phyloP scores from a whole-genome alignment of 805 yeast genomes.

The Sungouiozyma intestinalis region DNA sequence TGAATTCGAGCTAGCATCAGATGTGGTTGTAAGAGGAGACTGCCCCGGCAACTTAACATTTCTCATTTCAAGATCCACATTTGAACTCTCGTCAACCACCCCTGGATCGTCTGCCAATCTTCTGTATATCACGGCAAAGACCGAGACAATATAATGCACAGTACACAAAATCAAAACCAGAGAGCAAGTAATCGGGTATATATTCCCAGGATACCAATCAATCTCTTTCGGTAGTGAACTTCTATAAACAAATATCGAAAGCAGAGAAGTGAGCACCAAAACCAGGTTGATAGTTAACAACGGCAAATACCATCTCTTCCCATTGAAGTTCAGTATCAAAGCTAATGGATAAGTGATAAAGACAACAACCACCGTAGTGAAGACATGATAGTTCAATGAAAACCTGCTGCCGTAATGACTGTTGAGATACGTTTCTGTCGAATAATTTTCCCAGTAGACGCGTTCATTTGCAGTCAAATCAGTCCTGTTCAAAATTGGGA shows the following conservation, averaged over 20 bases:
- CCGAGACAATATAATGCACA: constrained; percentile 45
- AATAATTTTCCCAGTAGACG: constrained; percentile 66
- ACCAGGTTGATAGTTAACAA: constrained; percentile 41
- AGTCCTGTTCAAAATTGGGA: constrained; percentile 55
- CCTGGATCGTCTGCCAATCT: not conserved
- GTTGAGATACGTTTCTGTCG: constrained; percentile 66
- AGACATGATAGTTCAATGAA: constrained; percentile 47
- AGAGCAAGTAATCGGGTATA: constrained; percentile 56
- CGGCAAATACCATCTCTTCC: constrained; percentile 50
- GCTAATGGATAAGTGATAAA: constrained; percentile 57
- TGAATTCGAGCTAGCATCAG: no score
- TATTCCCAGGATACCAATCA: constrained; percentile 63
- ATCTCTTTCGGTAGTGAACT: constrained; percentile 37
- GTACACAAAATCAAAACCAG: constrained; percentile 44
- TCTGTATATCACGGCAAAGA: constrained; percentile 36
- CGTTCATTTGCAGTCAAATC: constrained; percentile 61
- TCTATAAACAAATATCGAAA: constrained; percentile 47
- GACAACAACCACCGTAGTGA: constrained; percentile 34
- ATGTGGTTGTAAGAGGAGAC: no score
- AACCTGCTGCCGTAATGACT: constrained; percentile 37
- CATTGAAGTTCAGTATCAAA: constrained; percentile 51
- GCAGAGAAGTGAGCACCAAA: constrained; percentile 39
- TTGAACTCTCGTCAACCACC: not conserved
- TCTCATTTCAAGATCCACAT: not conserved
- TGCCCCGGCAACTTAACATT: not conserved